A percentile compares a stretch with the other conserved stretches of the same genome.
These are phyloP conservation scores for Dictyostelium brefeldianum DNA, from an alignment of 78 protist species.

Conservation along the genomic window DNA sequence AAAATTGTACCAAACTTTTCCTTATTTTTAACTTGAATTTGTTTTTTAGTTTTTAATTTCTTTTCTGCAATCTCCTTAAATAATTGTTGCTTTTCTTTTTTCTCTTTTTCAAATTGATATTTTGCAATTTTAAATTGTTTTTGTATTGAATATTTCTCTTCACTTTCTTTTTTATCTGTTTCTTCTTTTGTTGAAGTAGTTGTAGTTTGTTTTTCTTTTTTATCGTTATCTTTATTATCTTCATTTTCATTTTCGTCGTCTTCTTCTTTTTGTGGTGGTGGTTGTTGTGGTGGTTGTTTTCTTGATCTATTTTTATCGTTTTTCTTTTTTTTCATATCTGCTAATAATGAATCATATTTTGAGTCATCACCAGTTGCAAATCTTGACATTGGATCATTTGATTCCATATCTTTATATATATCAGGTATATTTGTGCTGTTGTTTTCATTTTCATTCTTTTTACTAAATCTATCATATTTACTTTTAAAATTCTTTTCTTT, in stretches of 20 bases:
- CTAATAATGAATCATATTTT: conserved; percentile 5
- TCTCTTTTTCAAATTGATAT: conserved; percentile 16
- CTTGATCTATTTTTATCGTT: neutral
- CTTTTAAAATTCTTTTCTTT: conserved; percentile 10
- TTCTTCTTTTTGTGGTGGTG: neutral
- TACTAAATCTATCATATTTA: neutral
- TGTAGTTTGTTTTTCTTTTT: neutral
- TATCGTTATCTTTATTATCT: neutral
- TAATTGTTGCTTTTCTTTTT: conserved; percentile 11
- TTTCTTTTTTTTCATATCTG: neutral
- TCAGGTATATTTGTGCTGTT: neutral
- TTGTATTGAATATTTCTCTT: neutral
- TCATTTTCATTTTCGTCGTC: neutral
- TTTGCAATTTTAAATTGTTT: conserved; percentile 19
- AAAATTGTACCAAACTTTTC: conserved; percentile 4
- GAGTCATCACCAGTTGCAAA: conserved; percentile 19
- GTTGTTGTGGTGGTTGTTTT: too few relatives aligned
- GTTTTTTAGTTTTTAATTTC: neutral
- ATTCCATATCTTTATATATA: neutral
- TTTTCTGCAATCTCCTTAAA: conserved; percentile 3
- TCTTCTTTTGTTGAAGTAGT: neutral
- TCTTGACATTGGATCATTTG: conserved; percentile 23
- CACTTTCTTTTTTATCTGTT: neutral
- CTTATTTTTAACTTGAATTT: conserved; percentile 5
- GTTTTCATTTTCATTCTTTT: neutral